Conservation (phyloP, 2,329 filamentous ascomycete species). For the Phymatotrichopsis omnivora region DNA sequence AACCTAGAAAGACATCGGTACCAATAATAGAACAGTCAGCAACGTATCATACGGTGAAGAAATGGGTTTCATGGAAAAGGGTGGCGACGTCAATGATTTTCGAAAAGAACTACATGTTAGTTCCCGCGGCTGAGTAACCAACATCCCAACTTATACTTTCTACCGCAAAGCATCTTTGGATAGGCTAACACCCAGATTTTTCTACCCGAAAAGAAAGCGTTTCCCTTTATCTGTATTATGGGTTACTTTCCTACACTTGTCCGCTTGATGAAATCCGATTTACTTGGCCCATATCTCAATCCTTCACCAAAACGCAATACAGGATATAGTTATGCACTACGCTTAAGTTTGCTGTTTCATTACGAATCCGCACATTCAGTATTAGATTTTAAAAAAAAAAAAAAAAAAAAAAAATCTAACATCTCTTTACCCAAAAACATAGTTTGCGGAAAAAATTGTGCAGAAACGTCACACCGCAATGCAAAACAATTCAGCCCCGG, state of each 20-base stretch:
- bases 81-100: conserved; percentile 41
- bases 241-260: conserved; percentile 2
- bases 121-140: background rate
- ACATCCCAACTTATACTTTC: too few relatives aligned
- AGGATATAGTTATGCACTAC: conserved; percentile 11
- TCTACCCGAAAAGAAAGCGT: conserved; percentile 1
- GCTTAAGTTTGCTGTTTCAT: background rate
- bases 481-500: conserved; percentile 5
- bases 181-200: too few relatives aligned
- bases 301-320: conserved; percentile 11
- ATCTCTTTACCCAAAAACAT: too few relatives aligned
- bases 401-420: too few relatives aligned
- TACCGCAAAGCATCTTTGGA: too few relatives aligned
- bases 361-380: too few relatives aligned
- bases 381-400: too few relatives aligned
- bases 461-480: conserved; percentile 1
- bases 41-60: conserved; percentile 47
- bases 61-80: conserved; percentile 47
- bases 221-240: conserved; percentile 3
- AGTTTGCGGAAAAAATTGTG: conserved; percentile 4
- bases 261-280: conserved; percentile 7
- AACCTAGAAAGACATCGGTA: conserved; percentile 33
- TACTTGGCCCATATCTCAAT: background rate
- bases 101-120: conserved; percentile 5
- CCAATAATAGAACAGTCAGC: conserved; percentile 49